A percentile compares a stretch with the other conserved stretches of the same genome.
Evolutionary conservation across 2,329 filamentous ascomycete genomes (phyloP).

Genomic region (Colletotrichum noveboracense): DNA sequence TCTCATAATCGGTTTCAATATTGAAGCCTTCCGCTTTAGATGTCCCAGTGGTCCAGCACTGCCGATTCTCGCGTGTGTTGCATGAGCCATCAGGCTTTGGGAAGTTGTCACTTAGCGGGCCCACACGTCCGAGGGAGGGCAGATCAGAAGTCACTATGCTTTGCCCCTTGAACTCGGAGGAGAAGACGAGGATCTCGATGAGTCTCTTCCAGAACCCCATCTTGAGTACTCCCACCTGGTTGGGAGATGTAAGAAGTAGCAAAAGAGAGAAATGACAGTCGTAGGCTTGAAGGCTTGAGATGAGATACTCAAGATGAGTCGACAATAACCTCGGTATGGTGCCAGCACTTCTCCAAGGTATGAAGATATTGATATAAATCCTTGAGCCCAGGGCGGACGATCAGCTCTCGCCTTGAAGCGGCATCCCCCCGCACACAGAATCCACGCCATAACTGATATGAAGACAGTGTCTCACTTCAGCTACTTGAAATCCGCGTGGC

Average conservation of each 20-base stretch:
- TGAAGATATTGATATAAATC: neutral
- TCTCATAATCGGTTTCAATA: too few relatives aligned
- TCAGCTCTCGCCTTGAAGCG: neutral
- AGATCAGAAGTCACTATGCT: neutral
- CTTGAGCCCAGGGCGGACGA: neutral
- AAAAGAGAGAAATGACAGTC: neutral
- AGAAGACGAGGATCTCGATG: neutral
- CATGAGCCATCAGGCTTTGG: neutral
- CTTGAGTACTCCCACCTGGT: neutral
- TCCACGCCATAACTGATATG: neutral
- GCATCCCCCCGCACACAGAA: neutral
- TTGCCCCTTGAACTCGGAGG: neutral
- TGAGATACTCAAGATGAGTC: neutral
- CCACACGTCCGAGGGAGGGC: neutral
- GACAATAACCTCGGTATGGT: neutral
- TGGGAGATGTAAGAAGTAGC: neutral
- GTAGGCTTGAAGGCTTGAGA: too few relatives aligned
- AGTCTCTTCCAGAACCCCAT: neutral
- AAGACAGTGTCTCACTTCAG: neutral
- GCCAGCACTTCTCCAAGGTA: neutral
- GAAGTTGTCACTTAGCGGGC: rapidly evolving
- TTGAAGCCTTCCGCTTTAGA: too few relatives aligned
- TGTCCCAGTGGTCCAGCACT: neutral
- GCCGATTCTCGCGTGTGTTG: rapidly evolving
- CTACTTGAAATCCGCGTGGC: neutral